Evolutionary conservation across 2,329 filamentous ascomycete species (phyloP).

Genomic region (Pyrenochaeta sp.): DNA sequence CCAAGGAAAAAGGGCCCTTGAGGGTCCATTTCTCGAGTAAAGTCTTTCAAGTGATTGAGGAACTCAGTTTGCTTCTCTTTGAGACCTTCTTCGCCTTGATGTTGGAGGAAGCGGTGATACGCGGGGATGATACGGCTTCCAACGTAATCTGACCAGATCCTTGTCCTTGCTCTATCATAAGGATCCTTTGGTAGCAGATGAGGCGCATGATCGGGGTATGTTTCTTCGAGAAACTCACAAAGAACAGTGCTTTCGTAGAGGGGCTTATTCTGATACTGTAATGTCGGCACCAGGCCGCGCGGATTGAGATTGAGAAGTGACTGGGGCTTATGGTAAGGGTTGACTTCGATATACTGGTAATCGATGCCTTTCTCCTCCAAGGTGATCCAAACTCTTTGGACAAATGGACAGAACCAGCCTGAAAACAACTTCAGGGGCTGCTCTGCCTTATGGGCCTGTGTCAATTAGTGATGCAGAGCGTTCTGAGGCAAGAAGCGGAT

Average conservation of each 20-base stretch:
- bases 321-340: constrained; percentile 77
- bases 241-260: constrained; percentile 78
- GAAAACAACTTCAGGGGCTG: constrained; percentile 72
- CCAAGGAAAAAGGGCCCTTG: constrained; percentile 75
- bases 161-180: constrained; percentile 70
- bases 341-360: constrained; percentile 75
- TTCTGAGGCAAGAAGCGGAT: background rate
- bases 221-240: constrained; percentile 79
- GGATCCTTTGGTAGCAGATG: constrained; percentile 67
- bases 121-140: constrained; percentile 71
- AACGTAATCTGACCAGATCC: constrained; percentile 80
- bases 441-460: constrained; percentile 46
- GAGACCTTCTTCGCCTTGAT: constrained; percentile 48
- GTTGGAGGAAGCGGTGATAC: constrained; percentile 69
- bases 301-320: constrained; percentile 77
- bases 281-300: constrained; percentile 76
- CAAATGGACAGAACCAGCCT: constrained; percentile 75
- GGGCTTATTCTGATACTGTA: constrained; percentile 65
- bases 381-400: constrained; percentile 77
- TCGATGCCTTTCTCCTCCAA: constrained; percentile 76
- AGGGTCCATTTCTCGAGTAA: constrained; percentile 68
- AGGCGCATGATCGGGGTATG: constrained; percentile 62
- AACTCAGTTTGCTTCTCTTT: constrained; percentile 67
- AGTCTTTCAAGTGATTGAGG: constrained; percentile 65
- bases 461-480: background rate